Percentiles rank a stretch among this genome's conserved stretches.
These are phyloP conservation scores for Blastosporella zonata DNA, from an alignment of 1,284 basidiomycete genomes.

Conservation along the genomic window DNA sequence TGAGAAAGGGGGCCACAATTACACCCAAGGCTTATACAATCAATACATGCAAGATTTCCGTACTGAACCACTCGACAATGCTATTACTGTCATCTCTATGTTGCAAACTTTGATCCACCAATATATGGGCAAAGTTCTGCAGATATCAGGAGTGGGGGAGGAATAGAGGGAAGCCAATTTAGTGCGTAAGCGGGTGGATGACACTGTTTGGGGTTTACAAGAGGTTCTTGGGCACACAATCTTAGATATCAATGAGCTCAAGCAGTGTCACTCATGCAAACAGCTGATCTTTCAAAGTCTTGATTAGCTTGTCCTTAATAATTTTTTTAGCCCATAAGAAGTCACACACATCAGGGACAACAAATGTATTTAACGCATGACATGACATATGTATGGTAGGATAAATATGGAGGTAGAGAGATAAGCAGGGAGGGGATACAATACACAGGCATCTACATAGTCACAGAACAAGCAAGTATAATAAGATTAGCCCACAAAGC, in stretches of 20 bases:
- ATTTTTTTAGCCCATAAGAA: too few relatives aligned
- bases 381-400: too few relatives aligned
- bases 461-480: too few relatives aligned
- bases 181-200: not conserved
- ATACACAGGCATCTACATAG: not conserved
- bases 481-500: not conserved
- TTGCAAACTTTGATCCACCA: not conserved
- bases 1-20: too few relatives aligned
- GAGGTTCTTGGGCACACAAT: not conserved
- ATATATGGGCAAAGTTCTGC: not conserved
- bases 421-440: not conserved
- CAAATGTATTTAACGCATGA: too few relatives aligned
- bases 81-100: not conserved
- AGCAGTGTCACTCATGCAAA: not conserved
- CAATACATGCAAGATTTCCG: not conserved
- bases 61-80: not conserved
- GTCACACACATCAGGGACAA: too few relatives aligned
- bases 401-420: too few relatives aligned
- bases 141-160: not conserved
- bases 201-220: not conserved
- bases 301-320: too few relatives aligned
- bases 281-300: not conserved
- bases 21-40: too few relatives aligned
- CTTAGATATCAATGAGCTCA: not conserved
- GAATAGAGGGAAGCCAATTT: not conserved